Evolutionary conservation across 306 rosid species (phyloP).

Genomic region (Dicorynia guianensis): DNA sequence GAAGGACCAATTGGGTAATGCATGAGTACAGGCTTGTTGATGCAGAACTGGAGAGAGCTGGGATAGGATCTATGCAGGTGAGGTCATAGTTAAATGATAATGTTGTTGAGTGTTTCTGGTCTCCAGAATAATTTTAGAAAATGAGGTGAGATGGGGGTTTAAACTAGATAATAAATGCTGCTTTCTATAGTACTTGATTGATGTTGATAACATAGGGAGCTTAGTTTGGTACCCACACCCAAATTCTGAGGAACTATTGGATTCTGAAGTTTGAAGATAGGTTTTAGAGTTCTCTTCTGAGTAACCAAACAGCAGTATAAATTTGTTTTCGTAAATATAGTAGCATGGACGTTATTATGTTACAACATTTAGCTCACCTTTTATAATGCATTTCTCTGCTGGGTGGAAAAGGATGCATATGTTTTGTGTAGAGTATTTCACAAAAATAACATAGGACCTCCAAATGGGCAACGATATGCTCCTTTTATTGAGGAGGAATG

Average conservation of each 20-base stretch:
- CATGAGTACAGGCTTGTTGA: constrained; percentile 97
- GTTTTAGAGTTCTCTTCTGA: constrained; percentile 18
- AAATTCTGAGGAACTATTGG: constrained; percentile 42
- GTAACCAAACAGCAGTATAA: constrained; percentile 17
- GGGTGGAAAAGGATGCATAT: constrained; percentile 86
- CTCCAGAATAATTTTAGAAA: constrained; percentile 23
- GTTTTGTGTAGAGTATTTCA: constrained; percentile 98
- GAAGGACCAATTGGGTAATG: constrained; percentile 98
- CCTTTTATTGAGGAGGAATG: constrained; percentile 98
- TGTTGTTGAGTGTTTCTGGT: background rate
- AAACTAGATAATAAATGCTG: constrained; percentile 36
- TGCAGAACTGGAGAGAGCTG: constrained; percentile 71
- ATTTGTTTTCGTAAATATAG: constrained; percentile 31
- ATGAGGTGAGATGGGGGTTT: constrained; percentile 44
- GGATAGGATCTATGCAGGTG: constrained; percentile 76
- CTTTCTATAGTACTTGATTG: constrained; percentile 32
- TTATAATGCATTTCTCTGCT: constrained; percentile 50
- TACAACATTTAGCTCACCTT: constrained; percentile 28
- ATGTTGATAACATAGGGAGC: constrained; percentile 38
- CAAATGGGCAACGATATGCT: constrained; percentile 97
- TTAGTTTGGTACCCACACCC: constrained; percentile 42
- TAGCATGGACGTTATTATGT: constrained; percentile 45
- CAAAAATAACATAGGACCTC: constrained; percentile 98
- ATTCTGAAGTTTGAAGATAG: constrained; percentile 50
- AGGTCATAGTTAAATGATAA: constrained; percentile 49